These are phyloP conservation scores for Blastobotrys peoriensis DNA, from an alignment of 805 yeast species.

Conservation along the genomic window DNA sequence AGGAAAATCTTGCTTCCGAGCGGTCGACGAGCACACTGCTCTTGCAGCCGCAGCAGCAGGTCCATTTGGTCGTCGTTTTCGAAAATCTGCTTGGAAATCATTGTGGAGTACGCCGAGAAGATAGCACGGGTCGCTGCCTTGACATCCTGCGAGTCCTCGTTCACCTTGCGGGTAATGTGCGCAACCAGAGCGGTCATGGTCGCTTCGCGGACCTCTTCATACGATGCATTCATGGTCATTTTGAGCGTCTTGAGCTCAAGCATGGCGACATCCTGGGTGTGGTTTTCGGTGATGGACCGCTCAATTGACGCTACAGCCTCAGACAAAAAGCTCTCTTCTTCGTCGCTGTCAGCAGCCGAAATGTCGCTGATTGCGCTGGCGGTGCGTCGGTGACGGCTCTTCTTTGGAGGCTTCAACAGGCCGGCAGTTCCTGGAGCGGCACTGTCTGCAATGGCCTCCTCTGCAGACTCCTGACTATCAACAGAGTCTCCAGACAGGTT, in stretches of 20 bases:
- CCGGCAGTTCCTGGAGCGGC: not conserved
- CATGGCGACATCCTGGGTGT: slow-evolving; percentile 87
- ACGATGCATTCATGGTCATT: slow-evolving; percentile 95
- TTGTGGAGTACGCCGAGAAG: slow-evolving; percentile 72
- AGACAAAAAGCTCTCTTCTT: slow-evolving; percentile 70
- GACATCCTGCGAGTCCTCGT: slow-evolving; percentile 68
- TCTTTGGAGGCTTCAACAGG: slow-evolving; percentile 11
- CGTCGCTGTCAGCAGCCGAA: slow-evolving; percentile 46
- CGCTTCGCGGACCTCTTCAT: slow-evolving; percentile 85
- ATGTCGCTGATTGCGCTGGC: slow-evolving; percentile 37
- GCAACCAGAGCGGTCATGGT: slow-evolving; percentile 66
- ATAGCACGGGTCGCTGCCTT: slow-evolving; percentile 73
- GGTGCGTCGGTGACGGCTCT: slow-evolving; percentile 18
- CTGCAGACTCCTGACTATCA: not conserved
- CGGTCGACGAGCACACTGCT: slow-evolving; percentile 37
- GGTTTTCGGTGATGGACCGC: slow-evolving; percentile 87
- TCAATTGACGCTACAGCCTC: slow-evolving; percentile 95
- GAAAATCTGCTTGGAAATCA: slow-evolving; percentile 81
- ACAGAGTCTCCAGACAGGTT: slow-evolving; percentile 30
- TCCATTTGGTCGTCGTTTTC: slow-evolving; percentile 73
- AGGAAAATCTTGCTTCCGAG: slow-evolving; percentile 41
- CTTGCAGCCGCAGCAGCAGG: slow-evolving; percentile 45
- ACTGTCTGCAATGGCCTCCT: not conserved
- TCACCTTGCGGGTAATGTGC: slow-evolving; percentile 65
- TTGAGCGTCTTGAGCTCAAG: slow-evolving; percentile 89